Evolutionary conservation across 306 rosid species (phyloP).

Genomic region (Rubus idaeus): DNA sequence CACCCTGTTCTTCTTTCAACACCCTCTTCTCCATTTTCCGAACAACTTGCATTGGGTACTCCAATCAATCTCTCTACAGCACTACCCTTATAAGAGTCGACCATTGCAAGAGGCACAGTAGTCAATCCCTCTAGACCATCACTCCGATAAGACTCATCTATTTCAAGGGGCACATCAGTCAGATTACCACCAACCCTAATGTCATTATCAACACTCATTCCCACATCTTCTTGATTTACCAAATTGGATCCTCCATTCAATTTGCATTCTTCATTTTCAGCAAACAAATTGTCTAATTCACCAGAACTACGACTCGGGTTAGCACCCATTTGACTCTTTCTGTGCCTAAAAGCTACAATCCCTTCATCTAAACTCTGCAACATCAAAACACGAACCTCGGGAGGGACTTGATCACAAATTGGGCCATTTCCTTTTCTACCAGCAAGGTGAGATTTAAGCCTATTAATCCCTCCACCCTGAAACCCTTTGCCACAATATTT

Average conservation of each 20-base stretch:
- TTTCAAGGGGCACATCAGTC: slow-evolving; percentile 8
- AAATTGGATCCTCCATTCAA: not conserved
- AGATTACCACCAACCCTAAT: slow-evolving; percentile 6
- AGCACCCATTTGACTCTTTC: slow-evolving; percentile 6
- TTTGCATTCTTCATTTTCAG: slow-evolving; percentile 3
- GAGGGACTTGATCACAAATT: slow-evolving; percentile 23
- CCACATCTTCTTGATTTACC: not conserved
- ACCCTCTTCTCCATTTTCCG: not conserved
- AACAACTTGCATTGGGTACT: not conserved
- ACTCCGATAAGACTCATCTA: not conserved
- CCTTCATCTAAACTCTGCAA: slow-evolving; percentile 16
- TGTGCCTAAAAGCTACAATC: slow-evolving; percentile 8
- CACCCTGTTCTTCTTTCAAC: not conserved
- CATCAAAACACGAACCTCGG: slow-evolving; percentile 19
- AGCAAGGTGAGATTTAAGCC: slow-evolving; percentile 31
- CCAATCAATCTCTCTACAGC: not conserved
- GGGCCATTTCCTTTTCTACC: slow-evolving; percentile 33
- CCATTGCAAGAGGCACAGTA: slow-evolving; percentile 4
- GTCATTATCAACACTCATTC: slow-evolving; percentile 7
- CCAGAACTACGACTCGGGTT: not conserved
- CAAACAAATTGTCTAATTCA: slow-evolving; percentile 6
- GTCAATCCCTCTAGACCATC: not conserved
- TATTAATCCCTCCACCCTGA: slow-evolving; percentile 35
- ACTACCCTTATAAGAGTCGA: not conserved
- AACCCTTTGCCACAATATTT: slow-evolving; percentile 33